Evolutionary conservation across 345 rosid genomes (phyloP), one percentile per base, ranked within the genome.

Genomic region (Aquilaria sinensis): DNA sequence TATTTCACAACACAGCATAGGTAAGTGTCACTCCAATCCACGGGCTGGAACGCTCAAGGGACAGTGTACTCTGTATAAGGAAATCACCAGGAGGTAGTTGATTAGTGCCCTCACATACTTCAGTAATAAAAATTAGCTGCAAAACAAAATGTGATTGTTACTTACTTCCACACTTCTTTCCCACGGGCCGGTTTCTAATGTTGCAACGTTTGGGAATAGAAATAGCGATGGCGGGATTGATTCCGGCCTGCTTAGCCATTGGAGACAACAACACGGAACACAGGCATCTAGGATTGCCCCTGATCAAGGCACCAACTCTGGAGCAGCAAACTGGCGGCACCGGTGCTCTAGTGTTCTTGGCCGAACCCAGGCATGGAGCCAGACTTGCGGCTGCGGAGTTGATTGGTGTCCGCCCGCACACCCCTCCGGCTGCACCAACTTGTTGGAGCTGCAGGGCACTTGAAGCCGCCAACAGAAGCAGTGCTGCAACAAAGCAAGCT

Each of bases 161-260:
- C 84, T 71, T 82, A 89, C 98, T 81, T 73, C 96, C 96, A 71
- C 96, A 92, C 70, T 88, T 78, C 65, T 87, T 92, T 55, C 96
- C 96, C 31, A 64, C 77, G 0, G 77, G 80, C 61, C 98, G 78
- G 68, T 85, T 86, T 69, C 67, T 75, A 48, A 92, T 87, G 77
- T 80, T 83, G 86, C 98, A 92, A 23, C 95, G 78, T 69, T 89
- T 89, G 0, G 98, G 98, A 52, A 92, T 75, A 16, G 82, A 65
- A 66, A 92, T 78, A 12, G 95, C 98, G 60, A 80, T 66, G n/a
- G 76, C 90, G 10, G 90, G 95, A 47, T 73, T 86, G 69, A 92
- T 85, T 55, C 96, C 90, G 0, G 92, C 90, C 16, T 76, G 78
- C 79, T 82, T 89, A 12, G 98, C 89, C 77, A 83, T 49, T 33